Percentiles rank a stretch among this genome's conserved stretches.
Evolutionary conservation across 2,329 filamentous ascomycete species (phyloP).

Genomic region (Colletotrichum ledebouriae): DNA sequence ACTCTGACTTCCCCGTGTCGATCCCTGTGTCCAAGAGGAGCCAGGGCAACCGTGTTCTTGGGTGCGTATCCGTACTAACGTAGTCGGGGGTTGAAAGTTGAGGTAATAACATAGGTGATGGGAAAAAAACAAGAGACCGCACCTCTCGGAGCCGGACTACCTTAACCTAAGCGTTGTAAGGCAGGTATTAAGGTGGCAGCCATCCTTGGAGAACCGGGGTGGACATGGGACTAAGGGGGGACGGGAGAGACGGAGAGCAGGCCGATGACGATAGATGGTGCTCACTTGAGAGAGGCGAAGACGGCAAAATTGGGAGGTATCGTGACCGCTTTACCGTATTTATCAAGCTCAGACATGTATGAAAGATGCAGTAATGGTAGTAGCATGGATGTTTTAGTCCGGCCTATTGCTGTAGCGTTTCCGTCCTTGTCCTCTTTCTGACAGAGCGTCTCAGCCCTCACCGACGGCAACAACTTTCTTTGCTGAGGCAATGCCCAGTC

Average conservation of each 20-base stretch:
- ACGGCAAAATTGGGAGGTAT: slow-evolving; percentile 2
- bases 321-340: not conserved
- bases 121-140: not conserved
- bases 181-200: slow-evolving; percentile 9
- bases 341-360: not conserved
- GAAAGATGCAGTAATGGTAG: slow-evolving; percentile 10
- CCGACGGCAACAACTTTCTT: slow-evolving; percentile 8
- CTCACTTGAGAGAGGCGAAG: not conserved
- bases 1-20: slow-evolving; percentile 6
- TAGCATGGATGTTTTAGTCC: not conserved
- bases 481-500: slow-evolving; percentile 8
- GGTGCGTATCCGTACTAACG: not conserved
- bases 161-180: not conserved
- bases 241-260: slow-evolving; percentile 20
- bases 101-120: slow-evolving; percentile 5
- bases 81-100: not conserved
- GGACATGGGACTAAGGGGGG: slow-evolving; percentile 16
- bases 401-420: slow-evolving; percentile 24
- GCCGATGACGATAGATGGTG: slow-evolving; percentile 23
- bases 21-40: slow-evolving; percentile 5
- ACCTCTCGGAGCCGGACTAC: not conserved
- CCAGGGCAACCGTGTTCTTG: not conserved
- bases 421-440: slow-evolving; percentile 19
- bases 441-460: slow-evolving; percentile 30
- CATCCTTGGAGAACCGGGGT: not conserved